Conservation (phyloP, 805 yeast genomes). For the Wickerhamiella dianesei region DNA sequence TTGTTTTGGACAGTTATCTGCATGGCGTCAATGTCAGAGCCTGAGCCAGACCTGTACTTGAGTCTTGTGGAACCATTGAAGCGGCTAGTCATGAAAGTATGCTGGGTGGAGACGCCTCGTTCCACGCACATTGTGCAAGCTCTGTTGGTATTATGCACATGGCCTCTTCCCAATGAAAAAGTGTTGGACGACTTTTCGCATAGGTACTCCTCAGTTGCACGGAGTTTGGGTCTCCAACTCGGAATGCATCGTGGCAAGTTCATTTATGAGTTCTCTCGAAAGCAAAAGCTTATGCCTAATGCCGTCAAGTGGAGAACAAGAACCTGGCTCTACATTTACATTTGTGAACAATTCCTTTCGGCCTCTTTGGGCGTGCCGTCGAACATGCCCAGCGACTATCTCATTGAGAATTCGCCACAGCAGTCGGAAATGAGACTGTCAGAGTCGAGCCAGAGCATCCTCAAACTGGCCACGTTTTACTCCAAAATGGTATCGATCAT, state of each 20-base stretch:
- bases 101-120: slow-evolving; percentile 88
- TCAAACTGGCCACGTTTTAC: slow-evolving; percentile 67
- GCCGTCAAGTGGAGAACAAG: slow-evolving; percentile 92
- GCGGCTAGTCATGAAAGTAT: slow-evolving; percentile 78
- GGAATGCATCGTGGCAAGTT: slow-evolving; percentile 89
- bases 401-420: slow-evolving; percentile 63
- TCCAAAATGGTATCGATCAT: slow-evolving; percentile 69
- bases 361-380: slow-evolving; percentile 81
- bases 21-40: slow-evolving; percentile 75
- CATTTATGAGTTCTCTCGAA: slow-evolving; percentile 77
- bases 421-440: slow-evolving; percentile 34
- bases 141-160: slow-evolving; percentile 61
- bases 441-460: slow-evolving; percentile 57
- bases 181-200: slow-evolving; percentile 86
- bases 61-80: slow-evolving; percentile 64
- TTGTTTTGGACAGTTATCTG: slow-evolving; percentile 84
- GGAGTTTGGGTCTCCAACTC: slow-evolving; percentile 66
- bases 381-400: slow-evolving; percentile 65
- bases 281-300: slow-evolving; percentile 76
- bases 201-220: slow-evolving; percentile 77
- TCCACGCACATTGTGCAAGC: slow-evolving; percentile 92
- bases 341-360: slow-evolving; percentile 84
- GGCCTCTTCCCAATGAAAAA: slow-evolving; percentile 91
- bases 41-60: slow-evolving; percentile 70
- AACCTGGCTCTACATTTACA: slow-evolving; percentile 80